phyloP scores from a whole-genome alignment of 1,139 yeast species.

The Sugiyamaella grinbergsii region DNA sequence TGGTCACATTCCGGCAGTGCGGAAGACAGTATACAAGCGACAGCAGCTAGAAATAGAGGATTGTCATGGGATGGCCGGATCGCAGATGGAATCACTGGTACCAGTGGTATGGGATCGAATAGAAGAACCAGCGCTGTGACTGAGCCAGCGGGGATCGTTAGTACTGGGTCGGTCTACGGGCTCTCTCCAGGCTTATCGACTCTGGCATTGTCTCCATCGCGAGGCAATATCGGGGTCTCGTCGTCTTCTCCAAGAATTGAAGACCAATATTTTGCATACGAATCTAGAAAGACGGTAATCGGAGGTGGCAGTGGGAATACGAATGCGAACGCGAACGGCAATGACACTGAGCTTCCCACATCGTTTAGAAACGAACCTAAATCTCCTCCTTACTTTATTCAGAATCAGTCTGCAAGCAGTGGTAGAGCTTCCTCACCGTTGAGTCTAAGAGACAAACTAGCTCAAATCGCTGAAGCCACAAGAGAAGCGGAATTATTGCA shows the following conservation, averaged over 20 bases:
- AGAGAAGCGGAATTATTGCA: conserved; percentile 63
- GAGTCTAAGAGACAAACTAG: conserved; percentile 50
- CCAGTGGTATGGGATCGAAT: conserved; percentile 4
- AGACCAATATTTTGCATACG: conserved; percentile 18
- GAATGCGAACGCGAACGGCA: no score
- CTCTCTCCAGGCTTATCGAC: conserved; percentile 13
- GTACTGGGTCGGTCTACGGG: conserved; percentile 13
- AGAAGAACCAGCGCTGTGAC: conserved; percentile 19
- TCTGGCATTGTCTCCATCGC: conserved; percentile 13
- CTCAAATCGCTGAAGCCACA: conserved; percentile 78
- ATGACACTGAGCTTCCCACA: conserved; percentile 12
- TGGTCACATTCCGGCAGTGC: conserved; percentile 11
- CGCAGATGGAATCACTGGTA: not conserved
- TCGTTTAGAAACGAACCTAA: conserved; percentile 17
- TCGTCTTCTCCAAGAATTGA: conserved; percentile 17
- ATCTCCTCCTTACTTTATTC: conserved; percentile 16
- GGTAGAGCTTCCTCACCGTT: not conserved
- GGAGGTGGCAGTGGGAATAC: conserved; percentile 6
- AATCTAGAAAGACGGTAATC: conserved; percentile 4
- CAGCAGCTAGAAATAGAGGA: conserved; percentile 13
- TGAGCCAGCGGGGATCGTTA: conserved; percentile 15
- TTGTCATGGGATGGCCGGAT: conserved; percentile 19
- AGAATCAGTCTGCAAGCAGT: not conserved
- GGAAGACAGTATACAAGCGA: not conserved
- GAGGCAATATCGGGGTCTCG: not conserved